Conservation (phyloP, 768 basidiomycete species). For the Mycena indigotica region DNA sequence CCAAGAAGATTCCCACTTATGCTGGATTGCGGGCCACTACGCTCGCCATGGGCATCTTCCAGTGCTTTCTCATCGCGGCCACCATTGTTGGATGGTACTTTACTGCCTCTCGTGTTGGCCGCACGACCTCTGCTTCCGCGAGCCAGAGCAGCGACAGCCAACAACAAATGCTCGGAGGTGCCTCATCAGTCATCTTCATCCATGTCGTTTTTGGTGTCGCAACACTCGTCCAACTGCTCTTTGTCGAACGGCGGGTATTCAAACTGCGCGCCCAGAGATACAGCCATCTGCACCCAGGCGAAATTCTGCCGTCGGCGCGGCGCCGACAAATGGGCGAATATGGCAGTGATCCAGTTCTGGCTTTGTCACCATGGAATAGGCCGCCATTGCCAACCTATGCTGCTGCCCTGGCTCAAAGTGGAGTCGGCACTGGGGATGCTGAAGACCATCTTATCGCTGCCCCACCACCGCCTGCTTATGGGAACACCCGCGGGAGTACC, state of each 20-base stretch:
- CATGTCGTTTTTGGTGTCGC: constrained; percentile 63
- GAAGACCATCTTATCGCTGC: constrained; percentile 70
- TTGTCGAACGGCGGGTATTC: constrained; percentile 66
- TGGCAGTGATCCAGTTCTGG: constrained; percentile 35
- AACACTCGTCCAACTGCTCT: constrained; percentile 54
- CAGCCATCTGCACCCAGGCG: constrained; percentile 59
- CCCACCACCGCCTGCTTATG: constrained; percentile 77
- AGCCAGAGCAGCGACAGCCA: constrained; percentile 5
- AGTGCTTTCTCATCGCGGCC: constrained; percentile 43
- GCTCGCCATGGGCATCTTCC: constrained; percentile 42
- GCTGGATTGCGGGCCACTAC: constrained; percentile 51
- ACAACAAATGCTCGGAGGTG: constrained; percentile 23
- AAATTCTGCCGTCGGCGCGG: constrained; percentile 47
- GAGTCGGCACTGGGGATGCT: constrained; percentile 73
- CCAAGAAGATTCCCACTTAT: constrained; percentile 39
- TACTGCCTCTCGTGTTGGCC: constrained; percentile 23
- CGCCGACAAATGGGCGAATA: constrained; percentile 23
- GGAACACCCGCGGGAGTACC: constrained; percentile 70
- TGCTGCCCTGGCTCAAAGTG: constrained; percentile 66
- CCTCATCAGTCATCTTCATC: constrained; percentile 52
- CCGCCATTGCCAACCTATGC: constrained; percentile 73
- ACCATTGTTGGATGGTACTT: constrained; percentile 63
- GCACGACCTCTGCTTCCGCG: constrained; percentile 13
- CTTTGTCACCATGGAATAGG: constrained; percentile 69
- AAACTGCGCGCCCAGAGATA: constrained; percentile 71